Evolutionary conservation across 345 rosid species (phyloP).

Genomic region (Aegle marmelos): DNA sequence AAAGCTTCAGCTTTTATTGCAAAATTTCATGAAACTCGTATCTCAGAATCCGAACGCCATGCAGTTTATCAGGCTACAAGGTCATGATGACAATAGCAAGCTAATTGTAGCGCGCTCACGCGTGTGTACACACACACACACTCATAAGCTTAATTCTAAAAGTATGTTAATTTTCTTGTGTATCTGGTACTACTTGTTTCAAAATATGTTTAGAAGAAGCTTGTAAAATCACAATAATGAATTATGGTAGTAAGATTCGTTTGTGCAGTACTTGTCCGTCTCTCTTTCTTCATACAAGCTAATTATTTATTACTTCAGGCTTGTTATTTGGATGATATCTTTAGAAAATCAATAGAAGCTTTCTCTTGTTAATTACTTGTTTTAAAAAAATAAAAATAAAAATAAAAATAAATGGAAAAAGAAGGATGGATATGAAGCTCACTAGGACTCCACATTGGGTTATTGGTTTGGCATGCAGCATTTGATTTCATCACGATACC

Average conservation of each 20-base stretch:
- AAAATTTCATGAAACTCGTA: constrained; percentile 44
- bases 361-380: no score
- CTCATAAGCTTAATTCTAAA: no score
- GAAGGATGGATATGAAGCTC: no score
- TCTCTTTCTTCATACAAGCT: background rate
- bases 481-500: background rate
- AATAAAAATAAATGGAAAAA: no score
- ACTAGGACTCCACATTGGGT: background rate
- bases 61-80: constrained; percentile 13
- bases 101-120: no score
- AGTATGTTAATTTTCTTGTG: no score
- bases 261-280: background rate
- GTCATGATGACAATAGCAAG: background rate
- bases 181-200: background rate
- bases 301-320: background rate
- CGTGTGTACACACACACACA: no score
- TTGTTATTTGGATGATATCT: background rate
- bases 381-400: no score
- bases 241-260: background rate
- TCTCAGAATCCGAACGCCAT: constrained; percentile 42
- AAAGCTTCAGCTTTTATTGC: constrained; percentile 52
- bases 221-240: constrained; percentile 10
- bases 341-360: background rate
- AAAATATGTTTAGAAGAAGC: background rate
- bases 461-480: background rate